Conservation (phyloP, 495 filamentous ascomycete genomes). For the Parathielavia hyrcaniae region DNA sequence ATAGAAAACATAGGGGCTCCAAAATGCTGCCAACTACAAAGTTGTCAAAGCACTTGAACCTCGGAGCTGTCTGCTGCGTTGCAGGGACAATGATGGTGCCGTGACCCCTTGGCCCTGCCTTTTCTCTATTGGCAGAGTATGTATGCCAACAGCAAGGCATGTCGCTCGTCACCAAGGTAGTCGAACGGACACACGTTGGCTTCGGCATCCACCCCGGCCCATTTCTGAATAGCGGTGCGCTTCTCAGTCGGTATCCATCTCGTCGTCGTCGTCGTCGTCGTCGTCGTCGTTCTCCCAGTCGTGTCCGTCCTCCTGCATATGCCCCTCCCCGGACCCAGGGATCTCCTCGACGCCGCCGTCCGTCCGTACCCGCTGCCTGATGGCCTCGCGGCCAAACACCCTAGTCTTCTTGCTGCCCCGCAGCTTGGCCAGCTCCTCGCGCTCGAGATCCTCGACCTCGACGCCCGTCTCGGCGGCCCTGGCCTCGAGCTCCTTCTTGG, state of each 20-base stretch:
- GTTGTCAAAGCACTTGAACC: neutral
- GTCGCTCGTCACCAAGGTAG: neutral
- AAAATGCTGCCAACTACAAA: neutral
- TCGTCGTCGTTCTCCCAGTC: slow-evolving; percentile 29
- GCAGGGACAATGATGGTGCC: neutral
- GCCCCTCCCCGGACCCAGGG: slow-evolving; percentile 26
- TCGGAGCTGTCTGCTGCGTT: neutral
- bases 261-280: slow-evolving; percentile 39
- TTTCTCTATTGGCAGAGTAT: neutral
- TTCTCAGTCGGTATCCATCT: slow-evolving; percentile 65
- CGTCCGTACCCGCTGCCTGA: slow-evolving; percentile 56
- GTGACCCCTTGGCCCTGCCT: neutral
- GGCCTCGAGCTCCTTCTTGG: slow-evolving; percentile 40
- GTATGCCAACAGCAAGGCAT: neutral
- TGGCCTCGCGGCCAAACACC: slow-evolving; percentile 55
- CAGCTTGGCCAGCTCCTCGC: slow-evolving; percentile 29
- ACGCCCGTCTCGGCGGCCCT: slow-evolving; percentile 40
- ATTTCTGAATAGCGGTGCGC: neutral
- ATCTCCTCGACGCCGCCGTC: slow-evolving; percentile 59
- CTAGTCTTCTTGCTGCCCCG: slow-evolving; percentile 37
- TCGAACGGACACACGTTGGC: neutral
- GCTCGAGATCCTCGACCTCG: slow-evolving; percentile 51
- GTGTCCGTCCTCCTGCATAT: slow-evolving; percentile 15
- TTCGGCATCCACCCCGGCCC: neutral
- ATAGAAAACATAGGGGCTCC: neutral